These are phyloP conservation scores for Dichomitus squalens DNA, from an alignment of 1,284 basidiomycete species.

Conservation along the genomic window DNA sequence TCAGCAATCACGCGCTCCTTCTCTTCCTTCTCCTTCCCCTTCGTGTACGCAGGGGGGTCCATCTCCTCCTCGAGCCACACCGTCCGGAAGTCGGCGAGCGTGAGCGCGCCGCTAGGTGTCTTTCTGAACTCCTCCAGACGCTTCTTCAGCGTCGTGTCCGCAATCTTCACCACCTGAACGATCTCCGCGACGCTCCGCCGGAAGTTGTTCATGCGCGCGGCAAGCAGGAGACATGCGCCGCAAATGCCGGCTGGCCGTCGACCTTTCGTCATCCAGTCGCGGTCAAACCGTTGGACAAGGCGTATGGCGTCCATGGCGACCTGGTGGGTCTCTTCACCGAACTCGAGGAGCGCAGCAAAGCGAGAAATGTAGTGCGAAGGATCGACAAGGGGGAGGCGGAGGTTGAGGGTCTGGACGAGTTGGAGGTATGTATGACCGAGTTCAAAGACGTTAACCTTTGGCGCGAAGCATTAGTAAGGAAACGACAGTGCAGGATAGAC, in stretches of 20 bases:
- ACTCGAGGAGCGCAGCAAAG: conserved; percentile 95
- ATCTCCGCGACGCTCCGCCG: conserved; percentile 92
- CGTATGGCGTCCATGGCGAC: conserved; percentile 95
- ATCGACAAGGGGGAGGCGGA: conserved; percentile 91
- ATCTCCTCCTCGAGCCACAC: conserved; percentile 92
- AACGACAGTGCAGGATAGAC: neutral
- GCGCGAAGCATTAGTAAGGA: neutral
- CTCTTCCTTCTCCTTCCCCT: conserved; percentile 74
- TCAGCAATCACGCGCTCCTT: conserved; percentile 49
- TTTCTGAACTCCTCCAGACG: conserved; percentile 95
- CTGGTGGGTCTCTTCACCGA: conserved; percentile 90
- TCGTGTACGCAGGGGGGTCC: conserved; percentile 87
- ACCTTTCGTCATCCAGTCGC: conserved; percentile 97
- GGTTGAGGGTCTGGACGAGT: conserved; percentile 86
- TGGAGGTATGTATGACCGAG: conserved; percentile 96
- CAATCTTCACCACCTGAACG: conserved; percentile 98
- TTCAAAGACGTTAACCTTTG: conserved; percentile 95
- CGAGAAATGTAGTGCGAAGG: conserved; percentile 97
- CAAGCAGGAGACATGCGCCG: conserved; percentile 92
- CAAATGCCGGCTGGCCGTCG: conserved; percentile 97
- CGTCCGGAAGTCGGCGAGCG: conserved; percentile 89
- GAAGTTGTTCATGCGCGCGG: conserved; percentile 99
- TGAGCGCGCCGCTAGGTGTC: conserved; percentile 85
- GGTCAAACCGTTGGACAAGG: conserved; percentile 92
- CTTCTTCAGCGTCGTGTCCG: conserved; percentile 92